Evolutionary conservation across 1,284 basidiomycete species (phyloP), one percentile per base, ranked within the genome.

Genomic region (Apiotrichum sp.): DNA sequence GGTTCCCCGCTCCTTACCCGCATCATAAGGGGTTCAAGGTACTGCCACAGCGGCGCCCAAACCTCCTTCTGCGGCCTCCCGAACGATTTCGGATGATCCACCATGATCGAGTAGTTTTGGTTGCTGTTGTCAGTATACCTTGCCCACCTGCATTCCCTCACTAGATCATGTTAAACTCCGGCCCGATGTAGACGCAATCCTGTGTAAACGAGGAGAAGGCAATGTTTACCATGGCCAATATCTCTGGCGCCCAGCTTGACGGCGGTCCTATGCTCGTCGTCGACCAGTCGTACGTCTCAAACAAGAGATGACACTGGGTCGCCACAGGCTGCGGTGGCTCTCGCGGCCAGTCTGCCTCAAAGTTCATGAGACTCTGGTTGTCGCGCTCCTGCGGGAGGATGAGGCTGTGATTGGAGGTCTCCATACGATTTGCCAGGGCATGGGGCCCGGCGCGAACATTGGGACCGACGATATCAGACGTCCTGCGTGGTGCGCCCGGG

Each of bases 81-180:
- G 40, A 70, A 72, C 2, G 59, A 31, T 3, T 44, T 47, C 0
- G 70, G 71, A 52, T 71, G 68, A 43, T 66, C 62, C 6, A 69
- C 44, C 14, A 70, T 41, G 4, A 32, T 34, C 9, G 63, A 47
- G 51, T 70, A 70, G 4, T 50, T 34, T 36, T 67, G 53, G 58
- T 74, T 73, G 51, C 71, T 73, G 53, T 3, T 7, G 49, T 60
- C 52, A 50, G 16, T 6, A 7, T 9, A 29, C 1, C 8, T 7
- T n/a, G 6, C 3, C 6, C 5, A 2, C 6, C 4, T 6, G 39
- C 11, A 6, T 1, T 1, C 47, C 22, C 58, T 43, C 33, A 60
- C 58, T 75, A 74, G 33, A 73, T 42, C 50, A 70, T 42, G 10
- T 59, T 42, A 3, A 69, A 53, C n/a, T 72, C 69, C 7, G 65